These are phyloP conservation scores for Carex scoparia DNA, from an alignment of 176 grass and related monocot species.

Conservation along the genomic window DNA sequence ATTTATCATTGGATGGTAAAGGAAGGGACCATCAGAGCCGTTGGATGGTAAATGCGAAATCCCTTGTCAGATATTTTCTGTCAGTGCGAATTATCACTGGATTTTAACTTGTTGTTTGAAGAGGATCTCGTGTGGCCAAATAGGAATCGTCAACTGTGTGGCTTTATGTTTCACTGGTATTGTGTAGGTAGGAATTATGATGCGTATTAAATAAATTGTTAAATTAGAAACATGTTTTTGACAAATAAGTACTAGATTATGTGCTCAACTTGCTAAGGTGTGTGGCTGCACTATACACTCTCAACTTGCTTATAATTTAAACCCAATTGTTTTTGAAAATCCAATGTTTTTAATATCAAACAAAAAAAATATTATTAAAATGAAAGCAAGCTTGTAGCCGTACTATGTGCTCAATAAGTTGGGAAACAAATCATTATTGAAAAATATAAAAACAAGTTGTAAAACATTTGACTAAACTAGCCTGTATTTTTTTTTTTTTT, in stretches of 20 bases:
- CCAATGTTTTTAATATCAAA: background rate
- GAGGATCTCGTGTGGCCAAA: background rate
- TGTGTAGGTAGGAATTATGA: background rate
- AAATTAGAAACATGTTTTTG: background rate
- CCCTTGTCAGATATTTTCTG: slow-evolving; percentile 15
- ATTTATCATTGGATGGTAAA: background rate
- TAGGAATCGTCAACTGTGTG: background rate
- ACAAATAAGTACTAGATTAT: slow-evolving; percentile 2
- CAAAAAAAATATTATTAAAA: background rate
- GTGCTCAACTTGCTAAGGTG: background rate
- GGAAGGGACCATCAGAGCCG: background rate
- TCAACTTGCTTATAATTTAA: background rate
- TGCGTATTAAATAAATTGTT: background rate
- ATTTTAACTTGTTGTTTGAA: background rate
- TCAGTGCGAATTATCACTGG: slow-evolving; percentile 8
- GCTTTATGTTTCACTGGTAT: background rate
- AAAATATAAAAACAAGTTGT: background rate
- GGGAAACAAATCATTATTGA: background rate
- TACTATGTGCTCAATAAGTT: background rate
- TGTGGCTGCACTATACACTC: background rate
- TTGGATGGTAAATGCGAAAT: slow-evolving; percentile 8
- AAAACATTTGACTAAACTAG: background rate
- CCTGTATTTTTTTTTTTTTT: background rate
- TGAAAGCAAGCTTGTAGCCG: background rate
- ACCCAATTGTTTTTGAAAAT: background rate